Evolutionary conservation across 2,329 filamentous ascomycete genomes (phyloP), one percentile per base, ranked within the genome.

Genomic region (Fusarium sp.): DNA sequence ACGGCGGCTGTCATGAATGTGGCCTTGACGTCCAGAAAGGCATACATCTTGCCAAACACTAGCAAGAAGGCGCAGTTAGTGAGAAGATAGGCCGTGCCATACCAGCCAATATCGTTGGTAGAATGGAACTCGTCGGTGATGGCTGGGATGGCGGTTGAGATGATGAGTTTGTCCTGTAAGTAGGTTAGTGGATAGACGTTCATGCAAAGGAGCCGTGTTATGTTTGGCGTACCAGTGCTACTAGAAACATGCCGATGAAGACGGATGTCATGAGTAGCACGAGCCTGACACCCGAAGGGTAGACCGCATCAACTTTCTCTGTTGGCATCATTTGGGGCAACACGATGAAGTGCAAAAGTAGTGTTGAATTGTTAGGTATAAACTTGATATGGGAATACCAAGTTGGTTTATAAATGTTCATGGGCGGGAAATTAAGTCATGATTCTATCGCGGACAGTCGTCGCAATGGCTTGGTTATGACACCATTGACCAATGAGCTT

Each of bases 21-120:
- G 42, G 61, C 47, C 58, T 81, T 81, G 64, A 80, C 72, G 8
- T 77, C 73, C 31, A 73, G 85, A 67, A 86, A 84, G n/a, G 82
- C 85, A 71, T 85, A 87, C 34, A 86, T 67, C 54, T 84, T 85
- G 11, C 82, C 83, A 62, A 81, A 82, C 4, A 81, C 73, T 7
- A 84, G 76, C 64, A 84, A 81, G 22, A 83, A 80, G 0, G 82
- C 80, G 62, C 81, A 79, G 16, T 80, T 80, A n/a, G 84, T 82
- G 42, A 86, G 80, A 40, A 85, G 76, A 65, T 84, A 84, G 57
- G 82, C 81, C 20, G 72, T 75, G 13, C 79, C 79, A 66, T 79
- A 81, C 80, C 78, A 80, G 37, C 79, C 78, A 22, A 81, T 76
- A 47, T 80, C 79, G 14, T 70, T 71, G 20, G 77, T 70, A 9